Evolutionary conservation across 441 rosid genomes (phyloP), one percentile per base, ranked within the genome.

Genomic region (Pelargonium myrrhifolium): DNA sequence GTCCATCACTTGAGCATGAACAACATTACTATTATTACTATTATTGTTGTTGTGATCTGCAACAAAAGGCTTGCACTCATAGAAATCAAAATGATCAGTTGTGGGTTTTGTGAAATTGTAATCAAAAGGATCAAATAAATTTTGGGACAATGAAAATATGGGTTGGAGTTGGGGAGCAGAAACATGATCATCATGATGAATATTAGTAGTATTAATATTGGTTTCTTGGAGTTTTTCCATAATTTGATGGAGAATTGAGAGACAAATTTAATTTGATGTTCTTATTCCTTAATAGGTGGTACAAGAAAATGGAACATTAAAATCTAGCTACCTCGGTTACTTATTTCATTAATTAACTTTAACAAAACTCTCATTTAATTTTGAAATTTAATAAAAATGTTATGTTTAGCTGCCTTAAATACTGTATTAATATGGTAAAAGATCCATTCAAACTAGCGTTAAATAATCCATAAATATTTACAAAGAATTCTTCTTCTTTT

Each of bases 61-160:
- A 62, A n/a, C n/a, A n/a, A 84, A 81, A 65, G 90, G 89, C 74
- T 89, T 89, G 64, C 81, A 72, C 71, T 89, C 96, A 47, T 81
- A 81, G 17, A 80, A 76, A 39, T 88, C 87, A 53, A 82, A 62
- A n/a, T n/a, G n/a, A 53, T 80, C 83, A 67, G 62, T 66, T 26
- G 81, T 72, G 24, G 79, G 69, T 51, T 74, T 71, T 0, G 74
- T 76, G 67, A 74, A 74, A 71, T 71, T 71, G 10, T 55, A 18
- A 71, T 85, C 88, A 31, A 87, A 78, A 73, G 85, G 72, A 15
- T 86, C 85, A 9, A 55, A 6, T 20, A 53, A 53, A 17, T 5
- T 53, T 17, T 53, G 24, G 9, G 59, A 7, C 7, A 3, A 14
- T 53, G 59, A 22, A 53, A 53, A 55, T 17, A 55, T 55, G 21